Evolutionary conservation across 1,284 basidiomycete species (phyloP).

Genomic region (Ustilago shanxiensis): DNA sequence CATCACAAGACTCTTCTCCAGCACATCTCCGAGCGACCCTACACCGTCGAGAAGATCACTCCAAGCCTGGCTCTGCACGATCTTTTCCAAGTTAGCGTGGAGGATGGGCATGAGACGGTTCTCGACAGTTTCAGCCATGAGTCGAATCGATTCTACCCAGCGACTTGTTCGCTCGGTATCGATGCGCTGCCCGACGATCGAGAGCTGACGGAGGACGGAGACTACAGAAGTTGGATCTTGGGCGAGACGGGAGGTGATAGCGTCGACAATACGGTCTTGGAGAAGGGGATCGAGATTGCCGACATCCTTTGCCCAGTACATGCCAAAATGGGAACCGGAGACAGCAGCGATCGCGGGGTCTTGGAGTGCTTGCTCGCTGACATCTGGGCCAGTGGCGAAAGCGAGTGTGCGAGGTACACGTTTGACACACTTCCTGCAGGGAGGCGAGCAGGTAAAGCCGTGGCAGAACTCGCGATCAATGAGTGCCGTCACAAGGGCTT

Average conservation of each 20-base stretch:
- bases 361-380: slow-evolving; percentile 49
- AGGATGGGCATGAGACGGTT: slow-evolving; percentile 47
- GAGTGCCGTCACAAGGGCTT: slow-evolving; percentile 46
- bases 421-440: slow-evolving; percentile 62
- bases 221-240: slow-evolving; percentile 33
- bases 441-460: slow-evolving; percentile 59
- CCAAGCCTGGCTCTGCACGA: slow-evolving; percentile 56
- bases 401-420: slow-evolving; percentile 60
- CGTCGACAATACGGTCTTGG: slow-evolving; percentile 51
- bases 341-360: slow-evolving; percentile 47
- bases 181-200: slow-evolving; percentile 50
- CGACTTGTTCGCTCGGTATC: slow-evolving; percentile 53
- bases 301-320: slow-evolving; percentile 63
- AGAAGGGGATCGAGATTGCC: slow-evolving; percentile 56
- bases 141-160: slow-evolving; percentile 61
- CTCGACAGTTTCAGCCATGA: slow-evolving; percentile 62
- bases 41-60: slow-evolving; percentile 55
- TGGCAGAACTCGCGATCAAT: slow-evolving; percentile 66
- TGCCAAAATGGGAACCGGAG: slow-evolving; percentile 56
- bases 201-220: slow-evolving; percentile 51
- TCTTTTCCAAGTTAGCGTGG: slow-evolving; percentile 42
- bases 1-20: slow-evolving; percentile 59
- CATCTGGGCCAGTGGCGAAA: slow-evolving; percentile 57
- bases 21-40: slow-evolving; percentile 55
- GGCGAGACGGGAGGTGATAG: slow-evolving; percentile 33